phyloP scores from a whole-genome alignment of 306 rosid species.

The Fragaria nilgerrensis region DNA sequence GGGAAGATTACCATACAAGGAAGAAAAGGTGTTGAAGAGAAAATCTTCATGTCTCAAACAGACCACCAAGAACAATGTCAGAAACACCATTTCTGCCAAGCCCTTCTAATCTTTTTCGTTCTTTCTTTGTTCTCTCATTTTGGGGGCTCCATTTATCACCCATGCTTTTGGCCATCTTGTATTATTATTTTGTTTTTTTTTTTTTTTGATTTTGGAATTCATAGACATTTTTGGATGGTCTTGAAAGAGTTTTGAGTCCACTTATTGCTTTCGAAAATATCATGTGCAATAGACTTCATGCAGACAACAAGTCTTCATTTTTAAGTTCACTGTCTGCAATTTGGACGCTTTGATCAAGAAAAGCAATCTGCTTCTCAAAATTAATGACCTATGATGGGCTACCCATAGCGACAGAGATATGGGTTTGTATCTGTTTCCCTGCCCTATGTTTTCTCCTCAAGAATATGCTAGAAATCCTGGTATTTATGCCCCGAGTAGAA shows the following conservation, averaged over 20 bases:
- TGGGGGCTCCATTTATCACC: background rate
- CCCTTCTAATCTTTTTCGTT: background rate
- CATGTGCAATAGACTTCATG: background rate
- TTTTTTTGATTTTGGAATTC: background rate
- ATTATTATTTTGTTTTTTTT: too few species aligned
- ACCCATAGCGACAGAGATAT: background rate
- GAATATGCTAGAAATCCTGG: background rate
- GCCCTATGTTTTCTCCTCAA: background rate
- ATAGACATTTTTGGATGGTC: background rate
- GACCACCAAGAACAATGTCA: conserved; percentile 14
- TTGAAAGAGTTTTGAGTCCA: background rate
- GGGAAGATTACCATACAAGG: background rate
- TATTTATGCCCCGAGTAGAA: background rate
- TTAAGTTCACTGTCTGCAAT: background rate
- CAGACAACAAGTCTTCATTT: background rate
- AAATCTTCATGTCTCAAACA: background rate
- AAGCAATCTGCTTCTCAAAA: background rate
- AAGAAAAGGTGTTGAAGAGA: conserved; percentile 1
- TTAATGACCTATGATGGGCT: background rate
- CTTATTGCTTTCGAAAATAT: background rate
- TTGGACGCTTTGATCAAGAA: background rate
- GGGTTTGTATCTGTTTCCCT: background rate
- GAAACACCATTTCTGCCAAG: background rate
- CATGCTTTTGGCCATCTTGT: background rate
- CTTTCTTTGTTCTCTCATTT: background rate